Percentiles rank a stretch among this genome's conserved stretches.
phyloP scores from a whole-genome alignment of 2,329 filamentous ascomycete species.

The Nothomitra cinnamomea region DNA sequence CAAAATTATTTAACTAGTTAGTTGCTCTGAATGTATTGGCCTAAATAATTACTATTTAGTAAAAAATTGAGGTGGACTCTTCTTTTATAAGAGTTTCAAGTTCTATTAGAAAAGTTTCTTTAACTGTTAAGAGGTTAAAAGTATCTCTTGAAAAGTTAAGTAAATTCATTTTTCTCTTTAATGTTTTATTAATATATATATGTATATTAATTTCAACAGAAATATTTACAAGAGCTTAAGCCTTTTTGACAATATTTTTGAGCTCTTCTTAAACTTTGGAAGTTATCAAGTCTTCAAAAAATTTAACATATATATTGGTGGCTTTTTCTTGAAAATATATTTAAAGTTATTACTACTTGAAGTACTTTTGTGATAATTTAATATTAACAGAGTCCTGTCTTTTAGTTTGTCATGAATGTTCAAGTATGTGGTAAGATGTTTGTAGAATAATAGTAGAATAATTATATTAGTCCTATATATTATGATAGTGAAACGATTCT shows the following conservation, averaged over 20 bases:
- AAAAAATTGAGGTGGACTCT: neutral
- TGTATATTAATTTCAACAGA: neutral
- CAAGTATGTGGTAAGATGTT: too few relatives aligned
- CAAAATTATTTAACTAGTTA: neutral
- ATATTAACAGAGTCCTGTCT: too few relatives aligned
- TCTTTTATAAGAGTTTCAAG: neutral
- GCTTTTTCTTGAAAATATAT: neutral
- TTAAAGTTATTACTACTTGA: neutral
- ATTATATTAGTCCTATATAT: too few relatives aligned
- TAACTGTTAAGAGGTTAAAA: neutral
- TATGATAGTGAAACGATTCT: too few relatives aligned
- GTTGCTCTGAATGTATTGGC: neutral
- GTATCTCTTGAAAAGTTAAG: neutral
- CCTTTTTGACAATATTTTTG: neutral
- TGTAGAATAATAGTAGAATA: too few relatives aligned
- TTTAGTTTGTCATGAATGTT: too few relatives aligned
- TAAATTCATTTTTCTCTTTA: neutral
- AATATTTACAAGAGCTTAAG: neutral
- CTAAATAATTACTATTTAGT: neutral
- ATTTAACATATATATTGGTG: neutral
- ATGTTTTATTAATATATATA: neutral
- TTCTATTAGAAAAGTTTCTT: neutral
- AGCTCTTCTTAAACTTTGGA: neutral
- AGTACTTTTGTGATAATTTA: too few relatives aligned
- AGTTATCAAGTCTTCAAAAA: neutral